phyloP scores from a whole-genome alignment of 257 asterid genomes.

The Forsythia viridissima region DNA sequence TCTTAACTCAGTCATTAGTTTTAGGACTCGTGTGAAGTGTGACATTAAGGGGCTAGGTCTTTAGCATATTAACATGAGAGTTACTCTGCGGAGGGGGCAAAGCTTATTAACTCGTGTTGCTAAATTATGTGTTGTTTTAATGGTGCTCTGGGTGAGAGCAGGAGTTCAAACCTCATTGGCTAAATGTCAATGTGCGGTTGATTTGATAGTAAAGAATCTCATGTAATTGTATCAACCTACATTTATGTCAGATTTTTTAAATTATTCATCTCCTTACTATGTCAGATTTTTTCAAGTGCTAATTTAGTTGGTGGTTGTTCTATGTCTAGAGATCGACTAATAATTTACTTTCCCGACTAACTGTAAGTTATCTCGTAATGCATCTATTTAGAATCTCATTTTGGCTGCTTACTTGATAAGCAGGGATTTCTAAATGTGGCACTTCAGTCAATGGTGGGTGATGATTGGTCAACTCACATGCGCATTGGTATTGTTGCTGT shows the following conservation, averaged over 20 bases:
- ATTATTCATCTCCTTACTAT: constrained; percentile 1
- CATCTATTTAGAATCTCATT: constrained; percentile 24
- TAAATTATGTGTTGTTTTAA: no score
- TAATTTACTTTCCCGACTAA: constrained; percentile 18
- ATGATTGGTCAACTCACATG: constrained; percentile 58
- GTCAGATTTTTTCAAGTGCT: constrained; percentile 2
- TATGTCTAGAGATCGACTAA: constrained; percentile 16
- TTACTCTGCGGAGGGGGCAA: not conserved
- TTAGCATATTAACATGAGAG: not conserved
- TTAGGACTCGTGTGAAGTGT: no score
- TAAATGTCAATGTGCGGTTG: not conserved
- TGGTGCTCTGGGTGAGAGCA: not conserved
- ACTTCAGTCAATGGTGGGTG: constrained; percentile 41
- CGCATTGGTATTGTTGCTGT: constrained; percentile 75
- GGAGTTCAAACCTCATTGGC: constrained; percentile 12
- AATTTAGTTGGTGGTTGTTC: constrained; percentile 13
- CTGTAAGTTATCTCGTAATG: constrained; percentile 15
- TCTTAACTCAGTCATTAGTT: no score
- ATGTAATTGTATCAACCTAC: not conserved
- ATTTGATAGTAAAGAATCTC: not conserved
- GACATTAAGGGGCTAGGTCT: no score
- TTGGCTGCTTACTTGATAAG: constrained; percentile 23
- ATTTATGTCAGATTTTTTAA: not conserved
- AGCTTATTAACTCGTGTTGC: constrained; percentile 2
- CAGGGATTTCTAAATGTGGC: constrained; percentile 57